These are phyloP conservation scores for Stellera chamaejasme DNA, from an alignment of 345 rosid species.

Conservation along the genomic window DNA sequence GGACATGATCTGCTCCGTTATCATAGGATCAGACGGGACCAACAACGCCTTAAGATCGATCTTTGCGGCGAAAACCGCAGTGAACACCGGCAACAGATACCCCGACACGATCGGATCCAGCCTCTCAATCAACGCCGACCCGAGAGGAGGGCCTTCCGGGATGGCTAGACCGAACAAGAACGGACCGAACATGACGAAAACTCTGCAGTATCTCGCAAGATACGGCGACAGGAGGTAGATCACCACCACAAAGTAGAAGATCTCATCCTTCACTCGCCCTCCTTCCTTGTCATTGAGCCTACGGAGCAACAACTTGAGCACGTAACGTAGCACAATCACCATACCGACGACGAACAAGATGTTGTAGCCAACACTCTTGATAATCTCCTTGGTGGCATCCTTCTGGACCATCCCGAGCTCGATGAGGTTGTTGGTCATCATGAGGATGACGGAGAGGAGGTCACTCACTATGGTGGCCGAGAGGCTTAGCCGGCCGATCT, in stretches of 20 bases:
- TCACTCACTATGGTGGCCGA: constrained; percentile 12
- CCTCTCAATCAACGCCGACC: constrained; percentile 22
- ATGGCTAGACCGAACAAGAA: constrained; percentile 30
- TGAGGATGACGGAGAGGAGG: neutral
- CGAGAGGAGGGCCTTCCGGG: constrained; percentile 37
- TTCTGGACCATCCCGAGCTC: neutral
- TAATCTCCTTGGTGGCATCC: neutral
- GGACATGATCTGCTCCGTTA: no score
- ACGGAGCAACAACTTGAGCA: constrained; percentile 23
- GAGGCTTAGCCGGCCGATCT: constrained; percentile 14
- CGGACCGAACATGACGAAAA: constrained; percentile 14
- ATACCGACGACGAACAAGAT: neutral
- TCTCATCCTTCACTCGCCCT: constrained; percentile 12
- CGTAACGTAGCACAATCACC: constrained; percentile 10
- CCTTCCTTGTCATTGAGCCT: constrained; percentile 24
- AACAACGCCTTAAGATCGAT: neutral
- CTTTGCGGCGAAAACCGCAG: constrained; percentile 11
- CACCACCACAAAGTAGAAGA: constrained; percentile 10
- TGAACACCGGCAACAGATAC: constrained; percentile 22
- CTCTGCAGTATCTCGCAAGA: constrained; percentile 1
- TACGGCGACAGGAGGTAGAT: constrained; percentile 7
- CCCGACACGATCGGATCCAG: constrained; percentile 19
- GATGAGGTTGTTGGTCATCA: neutral
- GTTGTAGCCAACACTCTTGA: neutral
- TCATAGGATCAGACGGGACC: no score